A percentile compares a stretch with the other conserved stretches of the same genome.
Evolutionary conservation across 2,329 filamentous ascomycete genomes (phyloP).

Genomic region (Xylaria arbuscula): DNA sequence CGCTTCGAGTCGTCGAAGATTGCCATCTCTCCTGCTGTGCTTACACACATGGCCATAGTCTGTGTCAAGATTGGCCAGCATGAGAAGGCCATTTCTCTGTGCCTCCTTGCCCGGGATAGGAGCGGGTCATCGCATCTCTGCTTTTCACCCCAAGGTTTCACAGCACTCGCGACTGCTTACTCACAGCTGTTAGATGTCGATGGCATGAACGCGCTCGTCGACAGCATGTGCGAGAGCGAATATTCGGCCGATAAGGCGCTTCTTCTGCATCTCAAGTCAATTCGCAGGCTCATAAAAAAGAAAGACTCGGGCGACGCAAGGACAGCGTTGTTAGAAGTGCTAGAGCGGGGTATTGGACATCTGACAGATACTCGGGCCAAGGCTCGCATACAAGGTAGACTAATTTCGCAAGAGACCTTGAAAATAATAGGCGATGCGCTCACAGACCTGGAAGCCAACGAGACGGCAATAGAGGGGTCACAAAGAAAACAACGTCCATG

Average conservation of each 20-base stretch:
- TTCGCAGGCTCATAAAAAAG: constrained; percentile 39
- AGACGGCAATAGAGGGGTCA: not conserved
- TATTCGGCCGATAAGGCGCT: constrained; percentile 40
- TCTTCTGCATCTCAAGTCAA: constrained; percentile 41
- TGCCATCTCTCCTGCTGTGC: constrained; percentile 40
- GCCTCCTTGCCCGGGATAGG: constrained; percentile 44
- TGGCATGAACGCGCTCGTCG: constrained; percentile 43
- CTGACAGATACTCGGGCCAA: constrained; percentile 32
- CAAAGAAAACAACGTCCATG: not conserved
- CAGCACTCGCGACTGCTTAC: constrained; percentile 44
- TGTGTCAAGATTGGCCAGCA: constrained; percentile 41
- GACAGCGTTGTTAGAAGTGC: constrained; percentile 32
- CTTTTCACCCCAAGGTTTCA: constrained; percentile 45
- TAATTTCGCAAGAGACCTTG: constrained; percentile 44
- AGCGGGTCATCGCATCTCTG: constrained; percentile 42
- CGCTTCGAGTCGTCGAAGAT: constrained; percentile 47
- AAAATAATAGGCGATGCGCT: constrained; percentile 46
- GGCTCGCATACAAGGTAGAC: constrained; percentile 31
- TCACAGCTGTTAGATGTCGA: constrained; percentile 38
- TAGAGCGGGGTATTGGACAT: constrained; percentile 38
- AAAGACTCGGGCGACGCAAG: constrained; percentile 1
- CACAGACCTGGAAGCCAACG: constrained; percentile 30
- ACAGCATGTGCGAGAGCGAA: constrained; percentile 40
- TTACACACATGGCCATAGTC: constrained; percentile 46
- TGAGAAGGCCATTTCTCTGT: constrained; percentile 46